phyloP scores from a whole-genome alignment of 1,284 basidiomycete species.

The Microbotryum silenes-acaulis region DNA sequence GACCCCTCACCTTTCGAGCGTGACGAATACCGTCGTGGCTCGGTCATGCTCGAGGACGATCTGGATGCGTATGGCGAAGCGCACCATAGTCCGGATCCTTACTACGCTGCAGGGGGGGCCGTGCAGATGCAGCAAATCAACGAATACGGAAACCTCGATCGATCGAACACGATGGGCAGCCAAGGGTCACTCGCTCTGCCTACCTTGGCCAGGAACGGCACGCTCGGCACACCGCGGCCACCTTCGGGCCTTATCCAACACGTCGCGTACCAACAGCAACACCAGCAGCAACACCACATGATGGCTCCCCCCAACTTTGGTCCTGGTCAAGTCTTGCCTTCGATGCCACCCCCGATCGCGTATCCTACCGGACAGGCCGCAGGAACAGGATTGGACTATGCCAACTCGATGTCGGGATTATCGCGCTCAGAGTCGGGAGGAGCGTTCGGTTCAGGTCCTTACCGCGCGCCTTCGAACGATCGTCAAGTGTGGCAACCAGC shows the following conservation, averaged over 20 bases:
- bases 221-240: slow-evolving; percentile 38
- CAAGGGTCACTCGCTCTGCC: slow-evolving; percentile 19
- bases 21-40: slow-evolving; percentile 39
- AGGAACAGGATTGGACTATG: too few species aligned
- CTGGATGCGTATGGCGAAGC: slow-evolving; percentile 36
- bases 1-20: slow-evolving; percentile 39
- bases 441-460: too few species aligned
- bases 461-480: too few species aligned
- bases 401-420: too few species aligned
- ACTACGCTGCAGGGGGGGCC: slow-evolving; percentile 18
- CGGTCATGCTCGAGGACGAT: slow-evolving; percentile 38
- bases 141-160: slow-evolving; percentile 22
- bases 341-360: too few species aligned
- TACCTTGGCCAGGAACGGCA: slow-evolving; percentile 34
- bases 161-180: slow-evolving; percentile 28
- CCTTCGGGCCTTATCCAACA: slow-evolving; percentile 38
- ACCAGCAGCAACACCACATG: not conserved
- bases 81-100: slow-evolving; percentile 28
- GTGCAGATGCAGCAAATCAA: slow-evolving; percentile 26
- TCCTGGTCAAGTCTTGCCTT: too few species aligned
- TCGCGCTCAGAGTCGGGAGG: too few species aligned
- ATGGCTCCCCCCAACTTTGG: too few species aligned
- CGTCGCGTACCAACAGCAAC: not conserved
- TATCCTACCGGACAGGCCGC: too few species aligned
- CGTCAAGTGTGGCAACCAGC: too few species aligned